These are phyloP conservation scores for Eucalyptus fibrosa DNA, from an alignment of 345 rosid species.

Conservation along the genomic window DNA sequence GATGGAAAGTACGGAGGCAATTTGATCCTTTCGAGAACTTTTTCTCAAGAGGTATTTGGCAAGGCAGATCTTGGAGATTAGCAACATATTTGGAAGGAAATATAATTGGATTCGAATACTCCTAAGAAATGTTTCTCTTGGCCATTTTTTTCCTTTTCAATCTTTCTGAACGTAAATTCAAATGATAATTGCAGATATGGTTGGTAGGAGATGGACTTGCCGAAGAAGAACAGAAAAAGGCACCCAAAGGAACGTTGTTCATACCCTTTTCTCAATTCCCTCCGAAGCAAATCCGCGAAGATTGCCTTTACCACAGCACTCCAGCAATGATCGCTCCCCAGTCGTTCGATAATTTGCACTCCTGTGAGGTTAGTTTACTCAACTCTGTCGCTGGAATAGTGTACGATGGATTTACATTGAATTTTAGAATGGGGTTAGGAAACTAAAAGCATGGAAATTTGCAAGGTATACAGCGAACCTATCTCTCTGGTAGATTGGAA, in stretches of 20 bases:
- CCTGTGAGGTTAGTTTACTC: conserved; percentile 43
- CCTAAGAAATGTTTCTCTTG: background rate
- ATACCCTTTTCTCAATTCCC: conserved; percentile 42
- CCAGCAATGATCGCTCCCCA: conserved; percentile 40
- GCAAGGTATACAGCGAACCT: background rate
- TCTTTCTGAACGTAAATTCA: background rate
- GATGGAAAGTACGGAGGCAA: conserved; percentile 1
- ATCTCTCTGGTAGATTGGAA: background rate
- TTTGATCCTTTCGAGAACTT: conserved; percentile 7
- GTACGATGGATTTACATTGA: background rate
- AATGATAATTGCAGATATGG: conserved; percentile 28
- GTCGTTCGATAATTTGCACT: conserved; percentile 35
- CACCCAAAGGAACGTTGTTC: conserved; percentile 36
- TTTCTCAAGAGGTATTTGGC: background rate
- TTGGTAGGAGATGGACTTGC: conserved; percentile 45
- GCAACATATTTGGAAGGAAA: background rate
- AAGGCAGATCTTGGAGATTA: background rate
- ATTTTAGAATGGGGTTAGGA: background rate
- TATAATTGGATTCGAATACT: background rate
- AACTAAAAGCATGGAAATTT: background rate
- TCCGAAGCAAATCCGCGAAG: conserved; percentile 23
- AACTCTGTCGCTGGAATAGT: background rate
- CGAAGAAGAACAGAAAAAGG: conserved; percentile 31
- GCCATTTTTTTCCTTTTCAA: background rate
- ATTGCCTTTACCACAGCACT: conserved; percentile 49